Percentiles rank a stretch among this genome's conserved stretches.
phyloP scores from a whole-genome alignment of 805 yeast genomes.

The Myxozyma kluyveri region DNA sequence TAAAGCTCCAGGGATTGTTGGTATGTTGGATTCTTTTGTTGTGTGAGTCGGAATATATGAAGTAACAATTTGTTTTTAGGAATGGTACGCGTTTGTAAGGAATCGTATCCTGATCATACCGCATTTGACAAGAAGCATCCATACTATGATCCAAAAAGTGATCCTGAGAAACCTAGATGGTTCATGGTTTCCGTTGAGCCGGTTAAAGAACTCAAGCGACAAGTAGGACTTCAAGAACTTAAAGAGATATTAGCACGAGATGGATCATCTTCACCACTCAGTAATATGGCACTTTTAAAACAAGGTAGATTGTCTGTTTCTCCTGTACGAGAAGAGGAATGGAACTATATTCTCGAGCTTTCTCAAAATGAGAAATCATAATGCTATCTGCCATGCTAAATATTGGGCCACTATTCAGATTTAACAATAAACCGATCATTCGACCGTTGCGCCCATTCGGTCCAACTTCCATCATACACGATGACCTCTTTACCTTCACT shows the following conservation, averaged over 20 bases:
- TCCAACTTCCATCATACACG: slow-evolving; percentile 68
- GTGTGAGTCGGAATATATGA: too few relatives aligned
- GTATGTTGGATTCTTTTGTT: not conserved
- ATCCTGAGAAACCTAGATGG: slow-evolving; percentile 49
- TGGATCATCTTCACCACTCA: slow-evolving; percentile 33
- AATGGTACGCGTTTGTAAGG: slow-evolving; percentile 36
- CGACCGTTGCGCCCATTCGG: slow-evolving; percentile 79
- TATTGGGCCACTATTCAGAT: slow-evolving; percentile 27
- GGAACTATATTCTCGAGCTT: slow-evolving; percentile 42
- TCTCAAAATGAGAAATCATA: slow-evolving; percentile 29
- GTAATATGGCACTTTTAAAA: slow-evolving; percentile 47
- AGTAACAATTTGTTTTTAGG: slow-evolving; percentile 37
- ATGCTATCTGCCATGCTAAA: not conserved
- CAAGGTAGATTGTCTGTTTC: slow-evolving; percentile 53
- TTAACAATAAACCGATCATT: slow-evolving; percentile 54
- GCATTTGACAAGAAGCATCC: slow-evolving; percentile 45
- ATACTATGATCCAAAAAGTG: slow-evolving; percentile 50
- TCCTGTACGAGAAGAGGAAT: slow-evolving; percentile 49
- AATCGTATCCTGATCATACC: slow-evolving; percentile 38
- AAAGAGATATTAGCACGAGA: slow-evolving; percentile 31
- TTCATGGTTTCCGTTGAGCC: slow-evolving; percentile 55
- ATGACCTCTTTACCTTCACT: slow-evolving; percentile 47
- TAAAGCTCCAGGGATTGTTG: slow-evolving; percentile 52
- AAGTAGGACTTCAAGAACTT: slow-evolving; percentile 45
- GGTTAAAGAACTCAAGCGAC: slow-evolving; percentile 44